These are phyloP conservation scores for Collariella sp. DNA, from an alignment of 495 filamentous ascomycete species.

Conservation along the genomic window DNA sequence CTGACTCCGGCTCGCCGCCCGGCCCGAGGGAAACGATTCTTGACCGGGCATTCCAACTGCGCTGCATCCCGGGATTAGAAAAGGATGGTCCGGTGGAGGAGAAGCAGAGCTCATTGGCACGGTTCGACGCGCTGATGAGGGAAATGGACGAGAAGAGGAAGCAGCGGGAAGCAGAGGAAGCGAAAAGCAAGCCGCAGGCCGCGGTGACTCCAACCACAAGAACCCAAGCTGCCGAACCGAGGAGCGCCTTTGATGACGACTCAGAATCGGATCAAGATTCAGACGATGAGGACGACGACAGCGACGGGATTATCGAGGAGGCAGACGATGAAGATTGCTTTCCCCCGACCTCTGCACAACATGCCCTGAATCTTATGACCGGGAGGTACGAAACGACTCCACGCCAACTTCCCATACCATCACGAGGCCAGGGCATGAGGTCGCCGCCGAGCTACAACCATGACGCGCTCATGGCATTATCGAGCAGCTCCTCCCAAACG, in stretches of 20 bases:
- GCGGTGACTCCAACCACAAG: conserved; percentile 2
- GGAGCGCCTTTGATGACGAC: conserved; percentile 41
- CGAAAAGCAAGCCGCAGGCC: conserved; percentile 10
- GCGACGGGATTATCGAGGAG: conserved; percentile 28
- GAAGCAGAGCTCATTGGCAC: conserved; percentile 48
- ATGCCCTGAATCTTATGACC: conserved; percentile 43
- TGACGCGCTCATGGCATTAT: conserved; percentile 27
- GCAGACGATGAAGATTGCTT: conserved; percentile 27
- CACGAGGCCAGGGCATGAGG: conserved; percentile 10
- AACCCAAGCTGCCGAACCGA: conserved; percentile 19
- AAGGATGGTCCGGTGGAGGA: conserved; percentile 40
- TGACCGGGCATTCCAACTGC: conserved; percentile 50
- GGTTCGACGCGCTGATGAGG: conserved; percentile 51
- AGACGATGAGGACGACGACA: conserved; percentile 35
- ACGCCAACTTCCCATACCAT: conserved; percentile 9
- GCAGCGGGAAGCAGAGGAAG: conserved; percentile 25
- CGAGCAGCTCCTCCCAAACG: conserved; percentile 21
- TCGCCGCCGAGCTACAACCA: conserved; percentile 25
- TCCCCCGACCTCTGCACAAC: conserved; percentile 28
- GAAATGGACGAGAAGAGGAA: conserved; percentile 42
- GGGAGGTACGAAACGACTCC: conserved; percentile 27
- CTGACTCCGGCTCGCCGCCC: conserved; percentile 34
- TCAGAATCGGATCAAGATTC: conserved; percentile 21
- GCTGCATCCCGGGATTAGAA: conserved; percentile 45
- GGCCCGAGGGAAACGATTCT: conserved; percentile 49